Evolutionary conservation across 495 filamentous ascomycete species (phyloP).

Genomic region (Penicillium desertorum): DNA sequence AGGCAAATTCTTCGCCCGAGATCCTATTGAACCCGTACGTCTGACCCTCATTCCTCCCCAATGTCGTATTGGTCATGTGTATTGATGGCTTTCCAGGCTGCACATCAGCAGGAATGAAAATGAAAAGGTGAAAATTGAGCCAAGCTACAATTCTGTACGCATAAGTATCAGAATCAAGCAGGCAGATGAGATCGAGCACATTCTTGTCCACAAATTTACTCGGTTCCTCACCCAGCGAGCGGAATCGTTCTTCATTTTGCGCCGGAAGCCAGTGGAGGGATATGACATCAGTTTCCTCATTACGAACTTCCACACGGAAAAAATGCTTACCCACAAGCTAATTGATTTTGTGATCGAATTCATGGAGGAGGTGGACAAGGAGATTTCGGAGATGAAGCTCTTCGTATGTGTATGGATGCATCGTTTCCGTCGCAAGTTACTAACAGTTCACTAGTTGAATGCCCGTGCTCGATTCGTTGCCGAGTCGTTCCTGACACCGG

Average conservation of each 20-base stretch:
- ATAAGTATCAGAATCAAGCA: constrained; percentile 98
- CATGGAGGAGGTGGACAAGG: constrained; percentile 99
- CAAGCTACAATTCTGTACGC: constrained; percentile 90
- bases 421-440: constrained; percentile 17
- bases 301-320: constrained; percentile 96
- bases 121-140: constrained; percentile 76
- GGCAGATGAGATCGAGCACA: constrained; percentile 97
- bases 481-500: constrained; percentile 94
- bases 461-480: constrained; percentile 96
- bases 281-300: constrained; percentile 99
- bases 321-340: constrained; percentile 97
- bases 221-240: constrained; percentile 93
- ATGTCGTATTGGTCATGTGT: neutral
- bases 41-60: neutral
- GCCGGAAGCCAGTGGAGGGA: constrained; percentile 94
- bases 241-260: constrained; percentile 94
- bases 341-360: constrained; percentile 99
- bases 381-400: constrained; percentile 99
- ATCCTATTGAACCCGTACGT: constrained; percentile 83
- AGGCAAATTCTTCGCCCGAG: constrained; percentile 78
- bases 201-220: constrained; percentile 92
- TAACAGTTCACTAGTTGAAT: constrained; percentile 67
- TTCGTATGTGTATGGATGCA: constrained; percentile 66
- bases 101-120: constrained; percentile 88
- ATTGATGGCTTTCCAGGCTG: constrained; percentile 5